Percentiles rank a stretch among this genome's conserved stretches.
These are phyloP conservation scores for Stachybotrys chlorohalonatus DNA, from an alignment of 2,329 filamentous ascomycete species.

Conservation along the genomic window DNA sequence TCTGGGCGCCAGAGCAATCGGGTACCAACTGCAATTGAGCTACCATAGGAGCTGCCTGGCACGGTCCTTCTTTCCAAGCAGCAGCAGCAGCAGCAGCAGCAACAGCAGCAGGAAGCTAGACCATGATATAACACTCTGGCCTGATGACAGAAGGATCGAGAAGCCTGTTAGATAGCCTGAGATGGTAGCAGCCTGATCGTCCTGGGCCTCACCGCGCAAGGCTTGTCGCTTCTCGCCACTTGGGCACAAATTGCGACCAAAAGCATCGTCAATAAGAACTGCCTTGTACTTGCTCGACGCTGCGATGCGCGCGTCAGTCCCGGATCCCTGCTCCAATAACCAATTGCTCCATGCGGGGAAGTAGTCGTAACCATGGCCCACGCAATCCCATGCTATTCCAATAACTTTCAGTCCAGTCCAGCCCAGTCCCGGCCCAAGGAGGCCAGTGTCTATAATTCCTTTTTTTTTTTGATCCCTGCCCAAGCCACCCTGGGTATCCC, in stretches of 20 bases:
- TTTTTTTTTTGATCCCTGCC: background rate
- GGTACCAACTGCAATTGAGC: too few species aligned
- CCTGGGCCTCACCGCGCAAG: background rate
- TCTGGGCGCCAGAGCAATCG: too few species aligned
- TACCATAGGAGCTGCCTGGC: too few species aligned
- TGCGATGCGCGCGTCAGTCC: background rate
- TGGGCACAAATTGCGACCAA: background rate
- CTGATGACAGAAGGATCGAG: background rate
- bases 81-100: too few species aligned
- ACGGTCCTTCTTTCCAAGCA: too few species aligned
- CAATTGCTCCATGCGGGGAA: background rate
- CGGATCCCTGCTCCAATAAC: background rate
- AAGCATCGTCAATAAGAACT: background rate
- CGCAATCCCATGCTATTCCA: background rate
- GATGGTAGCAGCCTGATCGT: background rate
- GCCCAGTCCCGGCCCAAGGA: background rate
- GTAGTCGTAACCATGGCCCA: background rate
- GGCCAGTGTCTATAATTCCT: background rate
- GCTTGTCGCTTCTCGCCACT: background rate
- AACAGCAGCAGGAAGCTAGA: too few species aligned
- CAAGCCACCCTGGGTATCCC: background rate
- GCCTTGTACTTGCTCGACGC: background rate
- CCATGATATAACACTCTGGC: too few species aligned
- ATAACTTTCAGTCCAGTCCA: background rate
- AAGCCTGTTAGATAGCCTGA: background rate